Percentiles rank a stretch among this genome's conserved stretches.
phyloP scores from a whole-genome alignment of 1,284 basidiomycete species.

The Microbotryomycetes sp. region DNA sequence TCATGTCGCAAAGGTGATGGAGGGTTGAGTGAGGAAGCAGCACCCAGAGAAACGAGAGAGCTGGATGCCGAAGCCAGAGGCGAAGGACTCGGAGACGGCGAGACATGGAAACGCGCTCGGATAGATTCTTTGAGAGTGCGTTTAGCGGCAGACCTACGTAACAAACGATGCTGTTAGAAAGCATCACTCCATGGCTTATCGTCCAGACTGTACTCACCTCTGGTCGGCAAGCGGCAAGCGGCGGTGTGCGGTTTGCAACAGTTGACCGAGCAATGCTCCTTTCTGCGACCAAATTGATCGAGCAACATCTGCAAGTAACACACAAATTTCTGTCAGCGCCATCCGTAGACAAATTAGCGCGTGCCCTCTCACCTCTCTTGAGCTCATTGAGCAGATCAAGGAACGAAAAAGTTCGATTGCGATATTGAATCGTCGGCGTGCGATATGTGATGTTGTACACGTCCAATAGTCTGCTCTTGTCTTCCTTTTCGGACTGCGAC shows the following conservation, averaged over 20 bases:
- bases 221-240: conserved; percentile 14
- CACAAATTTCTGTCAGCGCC: background rate
- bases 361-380: conserved; percentile 74
- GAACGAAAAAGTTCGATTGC: conserved; percentile 80
- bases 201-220: background rate
- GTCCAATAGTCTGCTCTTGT: conserved; percentile 47
- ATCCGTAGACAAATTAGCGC: conserved; percentile 36
- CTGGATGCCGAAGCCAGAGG: background rate
- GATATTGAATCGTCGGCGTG: conserved; percentile 60
- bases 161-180: background rate
- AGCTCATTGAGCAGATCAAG: conserved; percentile 75
- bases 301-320: background rate
- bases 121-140: background rate
- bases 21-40: too few species aligned
- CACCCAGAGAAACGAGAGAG: too few species aligned
- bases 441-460: conserved; percentile 51
- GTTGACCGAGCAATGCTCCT: conserved; percentile 42
- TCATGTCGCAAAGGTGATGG: too few species aligned
- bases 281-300: conserved; percentile 43
- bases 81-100: background rate
- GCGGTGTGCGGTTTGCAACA: conserved; percentile 39
- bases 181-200: background rate
- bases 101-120: background rate
- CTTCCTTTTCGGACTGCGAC: conserved; percentile 46
- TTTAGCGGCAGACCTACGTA: conserved; percentile 4